Evolutionary conservation across 495 filamentous ascomycete genomes (phyloP).

Genomic region (Annulohypoxylon nitens): DNA sequence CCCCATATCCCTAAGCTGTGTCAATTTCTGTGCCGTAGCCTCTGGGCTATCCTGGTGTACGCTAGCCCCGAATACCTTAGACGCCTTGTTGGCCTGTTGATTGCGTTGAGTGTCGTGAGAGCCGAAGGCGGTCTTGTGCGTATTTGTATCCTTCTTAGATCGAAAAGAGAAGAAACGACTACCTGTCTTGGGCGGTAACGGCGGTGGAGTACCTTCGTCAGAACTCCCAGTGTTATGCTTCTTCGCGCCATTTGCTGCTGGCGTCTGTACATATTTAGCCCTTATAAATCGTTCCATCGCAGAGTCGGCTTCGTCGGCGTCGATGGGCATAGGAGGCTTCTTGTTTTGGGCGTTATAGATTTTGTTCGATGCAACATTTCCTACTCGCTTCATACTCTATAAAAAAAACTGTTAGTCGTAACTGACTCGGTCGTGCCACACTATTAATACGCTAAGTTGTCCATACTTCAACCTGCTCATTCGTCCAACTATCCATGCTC

Average conservation of each 20-base stretch:
- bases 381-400: constrained; percentile 91
- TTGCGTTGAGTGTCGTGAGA: constrained; percentile 38
- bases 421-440: background rate
- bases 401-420: constrained; percentile 43
- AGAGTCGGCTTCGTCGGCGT: constrained; percentile 90
- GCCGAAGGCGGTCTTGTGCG: constrained; percentile 40
- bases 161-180: constrained; percentile 81
- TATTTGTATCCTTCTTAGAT: constrained; percentile 57
- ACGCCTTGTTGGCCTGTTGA: constrained; percentile 67
- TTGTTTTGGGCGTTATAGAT: constrained; percentile 87
- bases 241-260: constrained; percentile 51
- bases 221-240: constrained; percentile 62
- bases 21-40: constrained; percentile 76
- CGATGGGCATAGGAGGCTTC: constrained; percentile 84
- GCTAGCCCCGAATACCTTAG: constrained; percentile 75
- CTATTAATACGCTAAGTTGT: background rate
- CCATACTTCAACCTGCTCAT: constrained; percentile 93
- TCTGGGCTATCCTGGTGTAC: constrained; percentile 59
- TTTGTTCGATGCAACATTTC: constrained; percentile 87
- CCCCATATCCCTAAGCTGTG: constrained; percentile 88
- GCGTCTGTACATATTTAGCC: constrained; percentile 84
- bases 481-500: constrained; percentile 96
- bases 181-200: constrained; percentile 84
- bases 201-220: constrained; percentile 74
- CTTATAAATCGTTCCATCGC: constrained; percentile 95